phyloP scores from a whole-genome alignment of 352 stramenopile genomes.

The Globisporangium carolinianum region DNA sequence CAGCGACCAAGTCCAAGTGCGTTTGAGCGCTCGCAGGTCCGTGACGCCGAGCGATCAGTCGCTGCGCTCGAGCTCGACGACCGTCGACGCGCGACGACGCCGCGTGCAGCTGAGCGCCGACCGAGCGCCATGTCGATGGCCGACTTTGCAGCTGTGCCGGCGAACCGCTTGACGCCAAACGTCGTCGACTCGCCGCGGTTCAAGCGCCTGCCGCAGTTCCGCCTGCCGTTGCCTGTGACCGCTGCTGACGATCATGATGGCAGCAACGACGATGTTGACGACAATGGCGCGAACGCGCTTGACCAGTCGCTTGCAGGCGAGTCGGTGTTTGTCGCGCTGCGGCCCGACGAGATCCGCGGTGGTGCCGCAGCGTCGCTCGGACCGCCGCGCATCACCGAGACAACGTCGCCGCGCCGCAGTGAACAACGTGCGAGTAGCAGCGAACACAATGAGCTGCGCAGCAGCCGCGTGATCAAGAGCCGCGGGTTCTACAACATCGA shows the following conservation, averaged over 20 bases:
- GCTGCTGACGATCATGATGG: not conserved
- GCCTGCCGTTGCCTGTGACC: constrained; percentile 3
- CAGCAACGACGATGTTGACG: constrained; percentile 1
- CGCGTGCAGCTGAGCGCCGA: constrained; percentile 10
- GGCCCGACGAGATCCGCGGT: constrained; percentile 9
- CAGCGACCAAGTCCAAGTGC: not conserved
- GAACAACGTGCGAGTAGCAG: not conserved
- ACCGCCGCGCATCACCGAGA: constrained; percentile 22
- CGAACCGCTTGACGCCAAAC: constrained; percentile 19
- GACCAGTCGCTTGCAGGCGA: constrained; percentile 62
- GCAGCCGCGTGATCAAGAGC: constrained; percentile 70
- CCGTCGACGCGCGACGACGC: constrained; percentile 5
- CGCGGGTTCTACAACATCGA: constrained; percentile 69
- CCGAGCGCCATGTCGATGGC: constrained; percentile 60
- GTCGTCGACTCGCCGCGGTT: constrained; percentile 29
- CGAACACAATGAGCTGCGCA: constrained; percentile 21
- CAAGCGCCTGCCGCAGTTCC: constrained; percentile 34
- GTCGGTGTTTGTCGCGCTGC: constrained; percentile 60
- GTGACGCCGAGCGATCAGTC: constrained; percentile 12
- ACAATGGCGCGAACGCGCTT: constrained; percentile 21
- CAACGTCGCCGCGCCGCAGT: constrained; percentile 25
- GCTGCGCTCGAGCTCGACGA: constrained; percentile 7
- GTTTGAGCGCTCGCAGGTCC: constrained; percentile 14
- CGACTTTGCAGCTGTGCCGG: constrained; percentile 34
- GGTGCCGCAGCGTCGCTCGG: constrained; percentile 1